Evolutionary conservation across 345 rosid species (phyloP).

Genomic region (Euphorbia peplus): DNA sequence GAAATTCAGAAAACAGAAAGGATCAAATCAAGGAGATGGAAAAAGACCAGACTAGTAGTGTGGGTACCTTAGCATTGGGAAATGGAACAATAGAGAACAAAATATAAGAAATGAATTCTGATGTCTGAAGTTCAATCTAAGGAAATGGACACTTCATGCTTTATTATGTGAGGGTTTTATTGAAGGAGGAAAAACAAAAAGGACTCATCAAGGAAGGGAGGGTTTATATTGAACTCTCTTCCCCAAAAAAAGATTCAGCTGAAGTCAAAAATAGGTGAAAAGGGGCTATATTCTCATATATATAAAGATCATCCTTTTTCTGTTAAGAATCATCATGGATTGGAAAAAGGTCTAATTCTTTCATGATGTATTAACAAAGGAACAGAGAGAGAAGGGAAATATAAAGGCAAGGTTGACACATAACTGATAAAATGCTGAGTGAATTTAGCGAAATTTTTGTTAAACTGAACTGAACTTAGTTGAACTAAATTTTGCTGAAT

Average conservation of each 20-base stretch:
- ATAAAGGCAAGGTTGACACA: no score
- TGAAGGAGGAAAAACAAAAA: slow-evolving; percentile 34
- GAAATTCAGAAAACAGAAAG: slow-evolving; percentile 27
- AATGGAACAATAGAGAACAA: slow-evolving; percentile 51
- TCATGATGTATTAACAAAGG: slow-evolving; percentile 1
- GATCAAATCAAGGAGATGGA: no score
- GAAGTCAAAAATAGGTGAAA: slow-evolving; percentile 33
- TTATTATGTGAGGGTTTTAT: slow-evolving; percentile 38
- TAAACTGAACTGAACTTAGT: no score
- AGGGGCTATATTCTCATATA: neutral
- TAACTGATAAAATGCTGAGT: no score
- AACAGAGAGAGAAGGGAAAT: slow-evolving; percentile 12
- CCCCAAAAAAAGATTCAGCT: slow-evolving; percentile 23
- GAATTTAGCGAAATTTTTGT: no score
- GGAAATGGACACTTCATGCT: slow-evolving; percentile 53
- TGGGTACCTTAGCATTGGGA: slow-evolving; percentile 61
- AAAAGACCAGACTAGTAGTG: slow-evolving; percentile 64
- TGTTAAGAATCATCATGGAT: slow-evolving; percentile 19
- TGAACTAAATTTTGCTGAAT: no score
- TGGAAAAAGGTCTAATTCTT: slow-evolving; percentile 30
- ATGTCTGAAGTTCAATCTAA: slow-evolving; percentile 38
- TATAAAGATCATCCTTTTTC: slow-evolving; percentile 25
- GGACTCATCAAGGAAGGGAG: slow-evolving; percentile 35
- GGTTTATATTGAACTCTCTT: slow-evolving; percentile 22
- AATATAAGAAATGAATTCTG: no score